Base-by-base conservation (phyloP, 306 rosid species). In the Cicer pinnatifidum region DNA sequence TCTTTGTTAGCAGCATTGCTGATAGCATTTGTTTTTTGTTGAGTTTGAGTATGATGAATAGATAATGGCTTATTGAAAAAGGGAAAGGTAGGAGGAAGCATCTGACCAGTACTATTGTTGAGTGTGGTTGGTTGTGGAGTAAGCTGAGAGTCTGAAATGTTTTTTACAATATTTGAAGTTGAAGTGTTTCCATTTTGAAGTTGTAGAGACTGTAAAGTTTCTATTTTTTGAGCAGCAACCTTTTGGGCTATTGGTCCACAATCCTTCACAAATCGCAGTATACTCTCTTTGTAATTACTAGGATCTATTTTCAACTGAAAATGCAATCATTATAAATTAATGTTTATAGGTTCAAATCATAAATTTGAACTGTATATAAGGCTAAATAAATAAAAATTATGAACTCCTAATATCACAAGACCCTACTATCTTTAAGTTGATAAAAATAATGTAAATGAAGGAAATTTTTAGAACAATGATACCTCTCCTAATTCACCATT, bases 171-270 rank as follows among this genome's bases (percentile, higher is more conserved):
- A 15, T 63, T 44, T n/a, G 59, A 67, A 1, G 11, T 13, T 40
- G 66, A 3, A 37, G 41, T 47, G 13, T 71, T 45, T 5, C 12
- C 65, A 40, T 8, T 2, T 12, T 5, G 0, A 5, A 6, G 44
- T 23, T 56, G 58, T 0, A 11, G 23, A 11, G 4, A 1, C 1
- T 28, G 2, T 5, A 81, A 41, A 1, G 60, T 7, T 64, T 69
- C 67, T 6, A 82, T 50, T 33, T 62, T 69, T 16, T 57, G 56
- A 0, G 40, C 60, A 9, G 83, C 86, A 69, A 35, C 20, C 9
- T 1, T 54, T 63, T 82, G 39, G 10, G 65, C 81, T 0, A 2
- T 8, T 13, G 78, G 75, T 39, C 81, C 83, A 75, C 78, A 13
- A 23, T 9, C 78, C 52, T 74, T 3, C 46, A 70, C 81, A 20